Conservation (phyloP, 345 rosid species). For the Citropsis articulata region DNA sequence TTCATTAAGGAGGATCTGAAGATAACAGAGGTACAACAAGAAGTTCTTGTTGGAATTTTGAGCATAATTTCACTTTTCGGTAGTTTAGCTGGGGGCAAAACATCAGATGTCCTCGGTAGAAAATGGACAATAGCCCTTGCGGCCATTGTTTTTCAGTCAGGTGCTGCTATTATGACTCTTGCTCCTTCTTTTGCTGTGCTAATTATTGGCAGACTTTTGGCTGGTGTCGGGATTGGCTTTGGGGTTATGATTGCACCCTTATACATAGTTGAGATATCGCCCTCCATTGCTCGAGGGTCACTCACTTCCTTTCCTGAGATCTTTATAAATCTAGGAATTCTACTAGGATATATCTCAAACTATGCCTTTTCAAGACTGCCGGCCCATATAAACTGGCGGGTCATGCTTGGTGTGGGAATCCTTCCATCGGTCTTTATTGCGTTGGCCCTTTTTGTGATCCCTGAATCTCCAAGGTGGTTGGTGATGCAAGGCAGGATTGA, state of each 20-base stretch:
- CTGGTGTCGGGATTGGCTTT: slow-evolving; percentile 56
- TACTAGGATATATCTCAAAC: slow-evolving; percentile 64
- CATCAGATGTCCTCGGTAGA: slow-evolving; percentile 54
- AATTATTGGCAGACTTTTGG: slow-evolving; percentile 47
- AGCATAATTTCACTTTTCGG: slow-evolving; percentile 62
- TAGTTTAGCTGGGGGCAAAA: slow-evolving; percentile 58
- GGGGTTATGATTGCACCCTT: slow-evolving; percentile 62
- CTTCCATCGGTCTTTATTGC: slow-evolving; percentile 56
- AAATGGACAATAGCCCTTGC: slow-evolving; percentile 64
- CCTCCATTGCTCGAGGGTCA: slow-evolving; percentile 45
- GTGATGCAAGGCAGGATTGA: slow-evolving; percentile 47
- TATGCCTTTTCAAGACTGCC: slow-evolving; percentile 48
- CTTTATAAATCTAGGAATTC: slow-evolving; percentile 59
- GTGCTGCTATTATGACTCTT: slow-evolving; percentile 49
- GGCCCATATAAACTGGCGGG: slow-evolving; percentile 48
- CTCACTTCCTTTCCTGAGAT: slow-evolving; percentile 71
- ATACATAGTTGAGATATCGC: slow-evolving; percentile 60
- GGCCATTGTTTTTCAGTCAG: slow-evolving; percentile 44
- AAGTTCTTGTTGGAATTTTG: slow-evolving; percentile 54
- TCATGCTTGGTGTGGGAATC: slow-evolving; percentile 62
- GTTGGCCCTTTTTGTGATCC: slow-evolving; percentile 49
- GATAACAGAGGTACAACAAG: slow-evolving; percentile 47
- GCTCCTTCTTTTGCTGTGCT: slow-evolving; percentile 46
- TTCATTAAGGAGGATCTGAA: slow-evolving; percentile 55
- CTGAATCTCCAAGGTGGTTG: slow-evolving; percentile 74